Base-by-base conservation (phyloP, 306 rosid genomes). In the Cicer bijugum region DNA sequence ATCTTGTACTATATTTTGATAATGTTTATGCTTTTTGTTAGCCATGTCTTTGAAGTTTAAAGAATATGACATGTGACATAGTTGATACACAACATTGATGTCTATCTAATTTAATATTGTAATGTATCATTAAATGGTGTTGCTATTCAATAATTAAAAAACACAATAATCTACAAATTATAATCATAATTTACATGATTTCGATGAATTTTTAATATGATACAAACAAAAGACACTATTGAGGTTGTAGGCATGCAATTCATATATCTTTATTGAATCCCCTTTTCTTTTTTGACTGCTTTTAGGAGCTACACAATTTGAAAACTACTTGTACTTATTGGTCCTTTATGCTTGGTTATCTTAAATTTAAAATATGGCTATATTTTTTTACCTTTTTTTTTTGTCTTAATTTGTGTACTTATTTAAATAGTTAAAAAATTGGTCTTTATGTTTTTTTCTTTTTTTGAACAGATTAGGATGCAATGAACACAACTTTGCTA, bases 401-500 rank as follows among this genome's bases (percentile, higher is more conserved):
- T 12, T 9, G 12, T 2, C n/a, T n/a, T 12, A 12, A 12, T 5
- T 12, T 46, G 5, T 1, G 33, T 28, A 28, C 35, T 0, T 28
- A 3, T 28, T 0, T 28, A 37, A 55, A 40, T 55, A 17, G 19
- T 16, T 39, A 52, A 52, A 39, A 45, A 12, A 43, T 1, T 67
- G n/a, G 37, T 69, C 12, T 77, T 5, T 69, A 55, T 44, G 35
- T 52, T 47, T 47, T 47, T 56, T 23, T 16, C 17, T 51, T 16
- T 1, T 4, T 28, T 35, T 67, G 69, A 61, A 48, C 84, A 94
- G 98, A 88, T 84, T 79, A 46, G 97, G 98, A 42, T 94, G 98
- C 86, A 94, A 91, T 70, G 98, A 94, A 67, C 98, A 94, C 84
- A 94, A 94, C 87, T 94, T 94, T 69, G 98, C 98, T 0, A 94